Conservation (phyloP, 108 stramenopile species). For the Nitzschia putrida region DNA sequence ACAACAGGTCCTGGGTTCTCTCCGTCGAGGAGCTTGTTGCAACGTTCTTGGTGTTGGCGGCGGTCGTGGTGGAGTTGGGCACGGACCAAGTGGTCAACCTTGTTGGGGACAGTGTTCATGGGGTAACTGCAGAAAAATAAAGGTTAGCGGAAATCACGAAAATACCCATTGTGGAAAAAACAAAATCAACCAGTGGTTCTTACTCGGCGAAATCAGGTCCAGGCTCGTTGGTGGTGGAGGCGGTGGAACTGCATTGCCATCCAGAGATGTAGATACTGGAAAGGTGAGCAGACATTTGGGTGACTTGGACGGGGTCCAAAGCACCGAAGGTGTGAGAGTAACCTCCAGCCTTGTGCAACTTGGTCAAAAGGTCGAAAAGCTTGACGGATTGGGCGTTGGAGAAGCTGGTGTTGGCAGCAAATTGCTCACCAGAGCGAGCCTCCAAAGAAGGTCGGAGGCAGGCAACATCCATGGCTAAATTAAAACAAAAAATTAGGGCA, state of each 20-base stretch:
- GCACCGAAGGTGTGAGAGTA: slow-evolving; percentile 96
- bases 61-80: slow-evolving; percentile 95
- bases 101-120: slow-evolving; percentile 88
- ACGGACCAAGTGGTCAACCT: slow-evolving; percentile 93
- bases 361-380: slow-evolving; percentile 65
- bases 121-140: slow-evolving; percentile 53
- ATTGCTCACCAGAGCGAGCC: slow-evolving; percentile 41
- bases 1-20: slow-evolving; percentile 64
- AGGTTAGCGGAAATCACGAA: slow-evolving; percentile 44
- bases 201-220: slow-evolving; percentile 86
- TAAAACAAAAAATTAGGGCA: neutral
- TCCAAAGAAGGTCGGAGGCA: slow-evolving; percentile 71
- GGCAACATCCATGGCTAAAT: slow-evolving; percentile 77
- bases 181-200: neutral
- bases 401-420: slow-evolving; percentile 62
- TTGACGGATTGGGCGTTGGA: slow-evolving; percentile 63
- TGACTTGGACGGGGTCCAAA: slow-evolving; percentile 94
- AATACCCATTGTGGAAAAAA: neutral
- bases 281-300: slow-evolving; percentile 94
- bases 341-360: slow-evolving; percentile 67
- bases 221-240: slow-evolving; percentile 92
- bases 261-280: slow-evolving; percentile 88
- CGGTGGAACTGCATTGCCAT: slow-evolving; percentile 94
- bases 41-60: slow-evolving; percentile 85
- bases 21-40: slow-evolving; percentile 56